Conservation (phyloP, 1,284 basidiomycete genomes). For the Tylopilus orsonianus region DNA sequence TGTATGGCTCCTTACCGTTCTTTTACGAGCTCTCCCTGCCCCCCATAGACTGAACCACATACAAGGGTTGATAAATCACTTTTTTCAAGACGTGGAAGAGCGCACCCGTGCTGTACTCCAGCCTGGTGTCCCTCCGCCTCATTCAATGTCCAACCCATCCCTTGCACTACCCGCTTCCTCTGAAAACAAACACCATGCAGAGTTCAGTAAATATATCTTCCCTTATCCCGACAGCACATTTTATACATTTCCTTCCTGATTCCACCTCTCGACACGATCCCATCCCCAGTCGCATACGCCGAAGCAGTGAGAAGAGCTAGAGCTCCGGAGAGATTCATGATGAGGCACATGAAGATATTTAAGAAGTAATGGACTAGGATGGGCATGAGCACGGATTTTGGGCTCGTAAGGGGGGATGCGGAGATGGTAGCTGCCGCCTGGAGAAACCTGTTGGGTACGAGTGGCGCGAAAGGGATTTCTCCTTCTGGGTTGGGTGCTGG, state of each 20-base stretch:
- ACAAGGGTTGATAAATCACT: too few species aligned
- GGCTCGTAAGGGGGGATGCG: slow-evolving; percentile 69
- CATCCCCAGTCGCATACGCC: too few species aligned
- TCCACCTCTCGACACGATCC: too few species aligned
- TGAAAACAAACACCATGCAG: slow-evolving; percentile 16
- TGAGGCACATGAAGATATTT: slow-evolving; percentile 89
- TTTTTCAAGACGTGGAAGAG: too few species aligned
- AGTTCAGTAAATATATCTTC: too few species aligned
- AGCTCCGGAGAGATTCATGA: slow-evolving; percentile 80
- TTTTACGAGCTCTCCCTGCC: slow-evolving; percentile 81
- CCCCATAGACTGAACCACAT: slow-evolving; percentile 62
- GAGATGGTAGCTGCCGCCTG: slow-evolving; percentile 88
- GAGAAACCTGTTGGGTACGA: slow-evolving; percentile 86
- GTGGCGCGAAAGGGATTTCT: slow-evolving; percentile 67
- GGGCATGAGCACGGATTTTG: slow-evolving; percentile 80
- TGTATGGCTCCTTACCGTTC: slow-evolving; percentile 86
- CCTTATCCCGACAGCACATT: too few species aligned
- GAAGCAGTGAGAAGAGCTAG: slow-evolving; percentile 42
- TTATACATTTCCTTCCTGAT: too few species aligned
- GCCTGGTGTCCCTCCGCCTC: slow-evolving; percentile 39
- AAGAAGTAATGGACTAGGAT: slow-evolving; percentile 92
- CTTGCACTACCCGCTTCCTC: slow-evolving; percentile 42
- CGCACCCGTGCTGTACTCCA: slow-evolving; percentile 84
- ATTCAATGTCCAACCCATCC: slow-evolving; percentile 13
- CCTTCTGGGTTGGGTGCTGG: slow-evolving; percentile 26